Percentiles rank a stretch among this genome's conserved stretches.
These are phyloP conservation scores for Solanum aculeatissimum DNA, from an alignment of 305 asterid genomes.

Conservation along the genomic window DNA sequence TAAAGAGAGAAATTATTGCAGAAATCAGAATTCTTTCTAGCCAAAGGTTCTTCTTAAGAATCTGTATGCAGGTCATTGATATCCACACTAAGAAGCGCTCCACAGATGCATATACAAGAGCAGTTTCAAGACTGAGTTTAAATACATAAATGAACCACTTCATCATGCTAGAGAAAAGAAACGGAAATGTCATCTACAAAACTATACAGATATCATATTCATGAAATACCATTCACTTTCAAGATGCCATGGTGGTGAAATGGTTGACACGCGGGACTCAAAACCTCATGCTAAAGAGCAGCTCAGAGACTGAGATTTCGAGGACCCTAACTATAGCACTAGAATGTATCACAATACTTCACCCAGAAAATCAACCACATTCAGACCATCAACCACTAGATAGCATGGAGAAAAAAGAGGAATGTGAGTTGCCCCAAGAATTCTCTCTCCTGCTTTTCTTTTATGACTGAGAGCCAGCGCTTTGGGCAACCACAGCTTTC, in stretches of 20 bases:
- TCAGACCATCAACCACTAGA: background rate
- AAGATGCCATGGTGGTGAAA: too few species aligned
- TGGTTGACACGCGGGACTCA: too few species aligned
- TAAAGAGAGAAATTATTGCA: background rate
- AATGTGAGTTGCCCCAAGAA: background rate
- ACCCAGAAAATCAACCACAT: background rate
- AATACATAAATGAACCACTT: background rate
- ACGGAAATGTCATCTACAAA: background rate
- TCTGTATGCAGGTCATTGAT: background rate
- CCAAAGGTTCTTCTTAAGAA: background rate
- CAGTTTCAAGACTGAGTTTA: background rate
- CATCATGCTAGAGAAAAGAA: background rate
- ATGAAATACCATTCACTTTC: too few species aligned
- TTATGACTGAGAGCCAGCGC: background rate
- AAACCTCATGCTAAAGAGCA: background rate
- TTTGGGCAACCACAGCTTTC: background rate
- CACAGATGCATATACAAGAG: background rate
- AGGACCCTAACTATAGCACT: background rate
- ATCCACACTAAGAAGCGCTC: background rate
- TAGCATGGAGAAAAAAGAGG: background rate
- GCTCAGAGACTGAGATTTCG: background rate
- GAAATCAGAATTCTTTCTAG: background rate
- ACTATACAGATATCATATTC: background rate
- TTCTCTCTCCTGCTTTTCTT: background rate
- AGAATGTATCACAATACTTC: background rate